phyloP scores from a whole-genome alignment of 345 rosid species.

The Orychophragmus violaceus region DNA sequence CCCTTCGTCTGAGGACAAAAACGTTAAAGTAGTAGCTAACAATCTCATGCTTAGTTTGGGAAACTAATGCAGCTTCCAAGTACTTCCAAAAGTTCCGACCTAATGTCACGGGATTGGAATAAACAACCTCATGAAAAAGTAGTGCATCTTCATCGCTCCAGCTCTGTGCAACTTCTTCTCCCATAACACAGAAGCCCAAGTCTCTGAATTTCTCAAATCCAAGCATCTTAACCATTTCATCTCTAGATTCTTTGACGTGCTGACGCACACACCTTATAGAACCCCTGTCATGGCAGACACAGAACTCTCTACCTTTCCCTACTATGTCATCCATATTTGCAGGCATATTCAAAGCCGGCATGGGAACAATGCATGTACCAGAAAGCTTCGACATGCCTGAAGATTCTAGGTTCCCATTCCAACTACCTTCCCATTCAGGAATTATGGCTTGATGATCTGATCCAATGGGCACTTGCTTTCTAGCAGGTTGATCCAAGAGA shows the following conservation, averaged over 20 bases:
- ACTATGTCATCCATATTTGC: slow-evolving; percentile 14
- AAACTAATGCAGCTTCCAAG: slow-evolving; percentile 46
- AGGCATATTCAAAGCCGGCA: slow-evolving; percentile 18
- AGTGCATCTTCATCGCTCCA: slow-evolving; percentile 63
- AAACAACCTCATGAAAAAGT: slow-evolving; percentile 45
- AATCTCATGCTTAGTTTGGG: slow-evolving; percentile 50
- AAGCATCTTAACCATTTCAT: slow-evolving; percentile 37
- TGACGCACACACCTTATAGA: slow-evolving; percentile 55
- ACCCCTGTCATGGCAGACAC: slow-evolving; percentile 50
- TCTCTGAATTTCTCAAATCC: slow-evolving; percentile 51
- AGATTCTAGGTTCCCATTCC: background rate
- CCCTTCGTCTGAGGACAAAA: slow-evolving; percentile 53
- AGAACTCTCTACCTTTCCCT: slow-evolving; percentile 37
- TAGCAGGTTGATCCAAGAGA: slow-evolving; percentile 33
- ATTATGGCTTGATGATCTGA: slow-evolving; percentile 49
- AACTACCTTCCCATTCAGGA: slow-evolving; percentile 37
- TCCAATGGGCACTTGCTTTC: slow-evolving; percentile 47
- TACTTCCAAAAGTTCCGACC: slow-evolving; percentile 66
- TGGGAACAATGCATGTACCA: slow-evolving; percentile 48
- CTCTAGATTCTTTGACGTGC: slow-evolving; percentile 58
- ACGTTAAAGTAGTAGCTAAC: slow-evolving; percentile 76
- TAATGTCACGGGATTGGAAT: slow-evolving; percentile 47
- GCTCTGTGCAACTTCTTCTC: slow-evolving; percentile 51
- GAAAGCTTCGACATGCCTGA: slow-evolving; percentile 17
- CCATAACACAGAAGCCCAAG: slow-evolving; percentile 66